Evolutionary conservation across 148 eudicot genomes (phyloP).

Genomic region (Rhododendron vialii): DNA sequence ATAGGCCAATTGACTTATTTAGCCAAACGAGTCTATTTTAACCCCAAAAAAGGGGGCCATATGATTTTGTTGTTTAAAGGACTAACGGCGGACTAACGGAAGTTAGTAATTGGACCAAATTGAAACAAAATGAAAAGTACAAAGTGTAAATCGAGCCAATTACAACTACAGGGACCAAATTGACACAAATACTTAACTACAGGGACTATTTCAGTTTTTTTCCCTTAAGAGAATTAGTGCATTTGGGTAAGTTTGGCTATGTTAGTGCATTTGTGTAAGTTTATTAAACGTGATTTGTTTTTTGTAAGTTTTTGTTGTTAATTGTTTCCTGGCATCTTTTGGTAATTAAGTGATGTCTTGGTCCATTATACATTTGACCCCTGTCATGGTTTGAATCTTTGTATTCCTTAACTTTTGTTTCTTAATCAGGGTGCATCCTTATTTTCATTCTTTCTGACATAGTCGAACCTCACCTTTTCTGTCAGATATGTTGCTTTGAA

Average conservation of each 20-base stretch:
- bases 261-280: neutral
- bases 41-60: no score
- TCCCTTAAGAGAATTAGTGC: neutral
- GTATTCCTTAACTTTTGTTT: neutral
- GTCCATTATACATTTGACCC: neutral
- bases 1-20: no score
- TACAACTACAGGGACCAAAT: no score
- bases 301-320: neutral
- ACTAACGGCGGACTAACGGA: no score
- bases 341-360: neutral
- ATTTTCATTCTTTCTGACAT: neutral
- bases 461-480: neutral
- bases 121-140: no score
- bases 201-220: no score
- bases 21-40: no score
- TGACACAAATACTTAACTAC: no score
- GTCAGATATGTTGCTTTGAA: constrained; percentile 94
- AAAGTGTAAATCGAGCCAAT: no score
- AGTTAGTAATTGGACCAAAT: no score
- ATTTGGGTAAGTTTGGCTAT: neutral
- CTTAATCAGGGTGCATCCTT: neutral
- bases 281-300: neutral
- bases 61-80: no score
- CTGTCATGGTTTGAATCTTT: neutral
- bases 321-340: neutral